Evolutionary conservation across 169 alveolate species (phyloP), one percentile per base, ranked within the genome.

Genomic region (Plasmodium inui): DNA sequence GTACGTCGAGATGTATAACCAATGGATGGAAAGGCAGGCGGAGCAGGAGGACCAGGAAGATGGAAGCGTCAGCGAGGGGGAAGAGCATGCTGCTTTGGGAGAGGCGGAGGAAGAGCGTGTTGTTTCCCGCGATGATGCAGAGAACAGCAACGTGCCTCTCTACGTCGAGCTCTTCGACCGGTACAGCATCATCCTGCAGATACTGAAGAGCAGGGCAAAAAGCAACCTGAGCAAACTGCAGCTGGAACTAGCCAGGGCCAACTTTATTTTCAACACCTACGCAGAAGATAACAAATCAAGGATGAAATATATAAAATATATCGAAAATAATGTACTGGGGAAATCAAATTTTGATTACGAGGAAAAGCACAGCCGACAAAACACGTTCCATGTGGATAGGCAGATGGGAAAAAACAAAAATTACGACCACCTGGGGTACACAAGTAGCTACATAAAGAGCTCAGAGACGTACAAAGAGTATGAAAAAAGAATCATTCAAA

Each of bases 171-270:
- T 97, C 6, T 92, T 97, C 55, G 98, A 97, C 84, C 93, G 98
- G 83, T 96, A 96, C 74, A 97, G 97, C 6, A 96, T 97, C 61
- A 97, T 97, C 74, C 91, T 97, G n/a, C 70, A 96, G 81, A 97
- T 97, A 4, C 96, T 97, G 86, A 97, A 98, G 14, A 92, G 96
- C 71, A 90, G 98, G 92, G 98, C 98, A 5, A 93, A 94, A 82
- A 86, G 96, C 30, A 93, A 95, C 67, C 83, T 92, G 30, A 95
- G 98, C 50, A 93, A 96, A 83, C 80, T 95, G 2, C 95, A 97
- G 73, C 94, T 97, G 30, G 98, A 97, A 83, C 57, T 97, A 6
- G 97, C 98, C 26, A 96, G 96, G 94, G 92, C 97, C 30, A 96
- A 96, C 41, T 97, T 96, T 83, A 96, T 97, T 84, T 84, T 97